Base-by-base conservation (phyloP, 352 stramenopile species). In the Peronospora belbahrii region DNA sequence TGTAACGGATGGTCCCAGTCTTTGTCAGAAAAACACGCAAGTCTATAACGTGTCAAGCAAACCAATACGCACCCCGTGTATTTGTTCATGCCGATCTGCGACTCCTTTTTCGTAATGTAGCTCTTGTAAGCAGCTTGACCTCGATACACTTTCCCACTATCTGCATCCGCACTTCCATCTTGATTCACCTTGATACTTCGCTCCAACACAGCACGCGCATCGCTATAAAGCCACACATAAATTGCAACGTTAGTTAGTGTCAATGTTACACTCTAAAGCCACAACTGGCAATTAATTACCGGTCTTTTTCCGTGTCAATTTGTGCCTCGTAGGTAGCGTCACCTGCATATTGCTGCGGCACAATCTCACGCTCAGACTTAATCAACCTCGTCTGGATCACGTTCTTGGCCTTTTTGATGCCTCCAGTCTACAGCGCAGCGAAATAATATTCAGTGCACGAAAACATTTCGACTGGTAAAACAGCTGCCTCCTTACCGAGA, bases 31-130 rank as follows among this genome's bases (percentile, higher is more conserved):
- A 9, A 28, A 11, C 24, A 11, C 6, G 1, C 6, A 28, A n/a
- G 24, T 9, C 24, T 28, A 28, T 28, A 11, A 11, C 2, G 8
- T 28, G 2, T 11, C 11, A 41, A 25, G 23, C 2, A 14, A 38
- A 9, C 3, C 4, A 32, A 25, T 9, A 63, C 73, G 37, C 38
- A 88, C 77, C 79, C 82, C 1, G 84, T 90, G 56, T 92, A 92
- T 62, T 94, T 95, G 62, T 93, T 93, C 67, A 86, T 88, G 48
- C 79, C 79, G 45, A 92, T 71, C 56, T 92, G 74, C 8, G 77
- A 81, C 35, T 91, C 83, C 32, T 90, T 90, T 61, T 95, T 95
- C 14, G 72, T 67, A 10, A 90, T 75, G 53, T 94, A 94, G 56
- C 85, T 91, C 52, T 91, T 89, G 64, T 94, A 94, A 14, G 57